Conservation (phyloP, 176 grass and related monocot genomes). For the Secale cereale region DNA sequence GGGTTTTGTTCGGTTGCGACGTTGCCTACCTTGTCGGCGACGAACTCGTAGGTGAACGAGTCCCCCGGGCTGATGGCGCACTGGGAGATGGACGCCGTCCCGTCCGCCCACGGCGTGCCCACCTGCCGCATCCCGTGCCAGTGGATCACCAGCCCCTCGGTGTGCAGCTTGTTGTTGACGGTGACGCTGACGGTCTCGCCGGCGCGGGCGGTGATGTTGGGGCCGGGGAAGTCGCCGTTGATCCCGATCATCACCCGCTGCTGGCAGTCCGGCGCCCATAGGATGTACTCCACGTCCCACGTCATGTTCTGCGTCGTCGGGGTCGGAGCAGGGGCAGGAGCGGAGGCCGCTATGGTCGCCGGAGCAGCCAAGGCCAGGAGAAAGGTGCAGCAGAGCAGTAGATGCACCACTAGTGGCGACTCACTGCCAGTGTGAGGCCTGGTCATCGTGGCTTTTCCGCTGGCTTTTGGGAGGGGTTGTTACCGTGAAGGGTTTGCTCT, state of each 20-base stretch:
- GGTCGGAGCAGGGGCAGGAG: background rate
- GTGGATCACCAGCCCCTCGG: slow-evolving; percentile 33
- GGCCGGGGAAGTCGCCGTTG: slow-evolving; percentile 28
- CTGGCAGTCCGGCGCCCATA: slow-evolving; percentile 41
- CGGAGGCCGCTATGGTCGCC: background rate
- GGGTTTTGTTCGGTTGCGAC: background rate
- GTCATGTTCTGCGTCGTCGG: background rate
- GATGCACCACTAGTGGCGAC: background rate
- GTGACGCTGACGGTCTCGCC: background rate
- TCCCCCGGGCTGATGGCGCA: slow-evolving; percentile 2
- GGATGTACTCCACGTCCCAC: slow-evolving; percentile 34
- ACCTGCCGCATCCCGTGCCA: slow-evolving; percentile 39
- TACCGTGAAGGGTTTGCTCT: background rate
- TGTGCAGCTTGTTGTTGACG: slow-evolving; percentile 29
- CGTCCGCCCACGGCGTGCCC: slow-evolving; percentile 28
- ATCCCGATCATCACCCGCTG: slow-evolving; percentile 37
- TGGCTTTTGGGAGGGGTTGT: background rate
- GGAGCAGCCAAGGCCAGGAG: background rate
- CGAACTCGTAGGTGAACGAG: slow-evolving; percentile 11
- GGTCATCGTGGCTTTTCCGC: background rate
- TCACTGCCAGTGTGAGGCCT: background rate
- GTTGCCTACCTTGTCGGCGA: slow-evolving; percentile 11
- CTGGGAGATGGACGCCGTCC: slow-evolving; percentile 28
- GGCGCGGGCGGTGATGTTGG: slow-evolving; percentile 3
- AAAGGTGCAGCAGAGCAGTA: background rate